Conservation (phyloP, 2,329 filamentous ascomycete genomes). For the Arachnopeziza araneosa region DNA sequence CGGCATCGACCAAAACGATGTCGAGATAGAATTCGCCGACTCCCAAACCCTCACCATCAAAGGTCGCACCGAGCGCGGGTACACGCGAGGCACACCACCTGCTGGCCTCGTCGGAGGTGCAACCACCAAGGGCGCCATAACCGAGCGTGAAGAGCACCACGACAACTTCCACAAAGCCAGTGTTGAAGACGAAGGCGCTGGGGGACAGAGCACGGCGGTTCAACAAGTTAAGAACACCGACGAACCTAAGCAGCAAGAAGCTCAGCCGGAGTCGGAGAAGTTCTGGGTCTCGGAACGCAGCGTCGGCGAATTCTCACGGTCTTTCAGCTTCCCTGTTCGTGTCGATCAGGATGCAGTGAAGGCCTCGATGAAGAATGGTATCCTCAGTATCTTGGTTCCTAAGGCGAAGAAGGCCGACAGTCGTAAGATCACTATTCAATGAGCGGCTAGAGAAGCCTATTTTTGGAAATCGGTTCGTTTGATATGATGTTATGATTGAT, state of each 20-base stretch:
- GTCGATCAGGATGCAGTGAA: slow-evolving; percentile 58
- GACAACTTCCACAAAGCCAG: background rate
- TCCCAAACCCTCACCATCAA: slow-evolving; percentile 65
- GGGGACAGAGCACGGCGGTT: background rate
- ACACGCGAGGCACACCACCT: slow-evolving; percentile 42
- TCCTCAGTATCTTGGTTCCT: slow-evolving; percentile 58
- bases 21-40: slow-evolving; percentile 76
- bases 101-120: slow-evolving; percentile 43
- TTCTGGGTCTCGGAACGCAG: slow-evolving; percentile 69
- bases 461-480: background rate
- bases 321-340: slow-evolving; percentile 60
- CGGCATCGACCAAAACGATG: slow-evolving; percentile 66
- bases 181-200: background rate
- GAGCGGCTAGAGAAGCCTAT: background rate
- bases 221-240: background rate
- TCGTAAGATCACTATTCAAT: slow-evolving; percentile 46
- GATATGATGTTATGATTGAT: background rate
- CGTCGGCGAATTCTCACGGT: slow-evolving; percentile 61
- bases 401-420: slow-evolving; percentile 57
- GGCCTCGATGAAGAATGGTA: slow-evolving; percentile 59
- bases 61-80: slow-evolving; percentile 61
- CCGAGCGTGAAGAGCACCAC: background rate
- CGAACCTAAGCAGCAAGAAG: background rate
- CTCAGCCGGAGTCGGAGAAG: slow-evolving; percentile 32
- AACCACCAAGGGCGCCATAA: slow-evolving; percentile 34